Conservation (phyloP, 2,329 filamentous ascomycete genomes). For the Lasiodiplodia citricola region DNA sequence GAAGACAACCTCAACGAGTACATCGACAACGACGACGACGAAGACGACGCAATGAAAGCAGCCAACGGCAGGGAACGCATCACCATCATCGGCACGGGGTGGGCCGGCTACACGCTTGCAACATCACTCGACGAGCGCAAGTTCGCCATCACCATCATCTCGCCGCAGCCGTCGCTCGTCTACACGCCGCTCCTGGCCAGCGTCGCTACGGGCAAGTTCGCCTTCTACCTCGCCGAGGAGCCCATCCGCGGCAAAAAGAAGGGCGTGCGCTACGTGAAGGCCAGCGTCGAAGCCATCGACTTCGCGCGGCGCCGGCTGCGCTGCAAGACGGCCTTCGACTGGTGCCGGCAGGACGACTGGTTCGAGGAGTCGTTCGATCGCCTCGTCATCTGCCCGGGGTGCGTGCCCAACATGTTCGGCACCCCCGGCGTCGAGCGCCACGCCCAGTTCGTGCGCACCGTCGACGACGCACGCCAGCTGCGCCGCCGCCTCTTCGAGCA, state of each 20-base stretch:
- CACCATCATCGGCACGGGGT: slow-evolving; percentile 49
- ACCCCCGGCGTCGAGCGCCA: slow-evolving; percentile 48
- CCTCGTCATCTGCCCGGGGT: slow-evolving; percentile 51
- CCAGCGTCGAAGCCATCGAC: slow-evolving; percentile 46
- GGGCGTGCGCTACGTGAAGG: slow-evolving; percentile 46
- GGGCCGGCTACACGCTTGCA: slow-evolving; percentile 48
- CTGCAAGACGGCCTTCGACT: slow-evolving; percentile 46
- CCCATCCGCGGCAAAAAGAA: slow-evolving; percentile 45
- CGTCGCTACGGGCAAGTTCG: slow-evolving; percentile 52
- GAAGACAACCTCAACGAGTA: not conserved
- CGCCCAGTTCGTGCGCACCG: slow-evolving; percentile 46
- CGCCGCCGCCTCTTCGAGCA: slow-evolving; percentile 45
- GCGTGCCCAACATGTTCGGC: slow-evolving; percentile 45
- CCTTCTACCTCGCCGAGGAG: slow-evolving; percentile 53
- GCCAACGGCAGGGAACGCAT: slow-evolving; percentile 23
- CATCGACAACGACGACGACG: not conserved
- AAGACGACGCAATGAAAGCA: not conserved
- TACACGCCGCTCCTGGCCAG: slow-evolving; percentile 51
- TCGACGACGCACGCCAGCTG: slow-evolving; percentile 41
- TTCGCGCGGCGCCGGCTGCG: slow-evolving; percentile 40
- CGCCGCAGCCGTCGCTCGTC: slow-evolving; percentile 49
- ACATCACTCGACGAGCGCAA: slow-evolving; percentile 43
- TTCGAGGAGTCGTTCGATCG: slow-evolving; percentile 52
- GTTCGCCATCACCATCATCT: slow-evolving; percentile 50
- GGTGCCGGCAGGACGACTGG: slow-evolving; percentile 24